These are phyloP conservation scores for Solanum hybrid DNA, from an alignment of 305 asterid species.

Conservation along the genomic window DNA sequence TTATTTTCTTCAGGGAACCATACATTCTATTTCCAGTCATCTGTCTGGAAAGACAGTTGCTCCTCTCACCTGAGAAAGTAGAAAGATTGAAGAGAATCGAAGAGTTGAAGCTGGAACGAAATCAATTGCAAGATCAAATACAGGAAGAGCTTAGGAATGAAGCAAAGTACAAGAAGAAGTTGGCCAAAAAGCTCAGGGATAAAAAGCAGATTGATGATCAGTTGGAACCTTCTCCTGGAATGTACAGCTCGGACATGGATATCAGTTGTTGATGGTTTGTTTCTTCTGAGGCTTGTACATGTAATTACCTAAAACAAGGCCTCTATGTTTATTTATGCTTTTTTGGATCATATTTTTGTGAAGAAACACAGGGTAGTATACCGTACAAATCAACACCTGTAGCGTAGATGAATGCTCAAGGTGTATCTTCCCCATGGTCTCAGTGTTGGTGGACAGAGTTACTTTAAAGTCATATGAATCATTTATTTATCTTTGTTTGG, in stretches of 20 bases:
- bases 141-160: neutral
- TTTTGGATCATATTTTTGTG: neutral
- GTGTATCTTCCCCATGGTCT: neutral
- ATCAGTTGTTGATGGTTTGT: neutral
- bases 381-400: neutral
- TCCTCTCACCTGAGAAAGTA: neutral
- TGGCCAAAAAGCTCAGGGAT: neutral
- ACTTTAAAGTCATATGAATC: neutral
- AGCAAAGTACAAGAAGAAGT: neutral
- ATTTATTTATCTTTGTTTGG: neutral
- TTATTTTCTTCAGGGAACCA: constrained; percentile 10
- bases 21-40: constrained; percentile 6
- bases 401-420: neutral
- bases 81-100: neutral
- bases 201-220: neutral
- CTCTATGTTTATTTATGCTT: neutral
- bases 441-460: neutral
- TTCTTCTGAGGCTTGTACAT: neutral
- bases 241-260: neutral
- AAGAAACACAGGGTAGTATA: neutral
- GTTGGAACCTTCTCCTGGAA: neutral
- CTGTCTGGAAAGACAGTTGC: neutral
- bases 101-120: neutral
- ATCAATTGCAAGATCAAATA: neutral
- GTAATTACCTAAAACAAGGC: neutral